phyloP scores from a whole-genome alignment of 305 asterid genomes.

The Ruellia speciosa region DNA sequence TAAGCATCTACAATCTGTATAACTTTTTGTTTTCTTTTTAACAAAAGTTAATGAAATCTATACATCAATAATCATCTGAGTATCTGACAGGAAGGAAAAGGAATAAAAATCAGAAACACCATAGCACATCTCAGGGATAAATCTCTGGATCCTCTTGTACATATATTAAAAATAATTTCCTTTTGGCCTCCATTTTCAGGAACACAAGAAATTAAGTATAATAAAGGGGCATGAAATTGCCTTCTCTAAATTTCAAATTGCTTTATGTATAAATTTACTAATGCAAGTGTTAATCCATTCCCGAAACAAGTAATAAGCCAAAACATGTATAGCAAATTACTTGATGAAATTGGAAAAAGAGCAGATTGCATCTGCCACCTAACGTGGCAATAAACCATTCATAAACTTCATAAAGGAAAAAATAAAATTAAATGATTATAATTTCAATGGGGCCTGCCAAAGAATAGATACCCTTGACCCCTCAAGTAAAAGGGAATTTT shows the following conservation, averaged over 20 bases:
- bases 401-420: background rate
- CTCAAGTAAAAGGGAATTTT: constrained; percentile 13
- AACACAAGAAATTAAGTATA: background rate
- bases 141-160: constrained; percentile 15
- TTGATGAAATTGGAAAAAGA: background rate
- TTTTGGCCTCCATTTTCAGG: background rate
- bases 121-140: constrained; percentile 29
- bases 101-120: background rate
- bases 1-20: constrained; percentile 28
- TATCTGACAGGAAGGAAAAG: too few relatives aligned
- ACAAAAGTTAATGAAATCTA: constrained; percentile 16
- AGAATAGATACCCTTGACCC: constrained; percentile 20
- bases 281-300: too few relatives aligned
- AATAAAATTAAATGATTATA: background rate
- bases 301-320: too few relatives aligned
- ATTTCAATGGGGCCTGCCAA: background rate
- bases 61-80: background rate
- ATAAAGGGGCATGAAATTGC: too few relatives aligned
- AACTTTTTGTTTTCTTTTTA: background rate
- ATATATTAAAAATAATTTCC: background rate
- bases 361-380: background rate
- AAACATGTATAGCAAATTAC: too few relatives aligned
- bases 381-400: constrained; percentile 2
- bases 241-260: too few relatives aligned
- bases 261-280: too few relatives aligned